phyloP scores from a whole-genome alignment of 352 stramenopile genomes.

The Globisporangium middletonii region DNA sequence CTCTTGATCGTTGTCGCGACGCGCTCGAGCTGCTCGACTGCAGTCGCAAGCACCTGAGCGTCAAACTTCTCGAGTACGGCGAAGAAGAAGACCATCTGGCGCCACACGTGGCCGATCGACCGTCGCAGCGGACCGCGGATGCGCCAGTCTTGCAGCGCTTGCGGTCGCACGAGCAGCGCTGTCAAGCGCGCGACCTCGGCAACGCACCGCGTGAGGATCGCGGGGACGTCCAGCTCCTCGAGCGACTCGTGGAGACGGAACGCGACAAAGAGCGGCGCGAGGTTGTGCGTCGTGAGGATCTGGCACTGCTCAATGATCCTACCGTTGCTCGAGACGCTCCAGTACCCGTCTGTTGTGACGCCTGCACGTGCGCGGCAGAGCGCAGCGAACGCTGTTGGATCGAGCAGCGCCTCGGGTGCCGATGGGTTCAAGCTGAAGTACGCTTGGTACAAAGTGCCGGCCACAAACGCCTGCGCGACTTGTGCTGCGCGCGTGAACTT shows the following conservation, averaged over 20 bases:
- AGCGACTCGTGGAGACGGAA: constrained; percentile 5
- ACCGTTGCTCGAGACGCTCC: constrained; percentile 8
- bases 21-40: not conserved
- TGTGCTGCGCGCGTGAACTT: constrained; percentile 12
- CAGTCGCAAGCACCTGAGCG: not conserved
- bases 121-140: constrained; percentile 4
- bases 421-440: constrained; percentile 10
- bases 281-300: constrained; percentile 20
- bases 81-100: constrained; percentile 20
- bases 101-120: constrained; percentile 14
- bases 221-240: constrained; percentile 6
- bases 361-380: not conserved
- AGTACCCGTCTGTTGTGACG: not conserved
- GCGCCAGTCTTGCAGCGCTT: not conserved
- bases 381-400: not conserved
- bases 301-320: constrained; percentile 18
- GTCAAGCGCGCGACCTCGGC: not conserved
- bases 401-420: not conserved
- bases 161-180: not conserved
- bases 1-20: not conserved
- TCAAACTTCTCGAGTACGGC: constrained; percentile 15
- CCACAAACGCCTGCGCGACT: constrained; percentile 4
- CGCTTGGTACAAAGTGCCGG: constrained; percentile 12
- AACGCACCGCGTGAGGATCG: constrained; percentile 7
- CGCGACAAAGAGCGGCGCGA: constrained; percentile 12